Percentiles rank a stretch among this genome's conserved stretches.
Evolutionary conservation across 2,329 filamentous ascomycete species (phyloP).

Genomic region (Neophaeococcomyces mojaviensis): DNA sequence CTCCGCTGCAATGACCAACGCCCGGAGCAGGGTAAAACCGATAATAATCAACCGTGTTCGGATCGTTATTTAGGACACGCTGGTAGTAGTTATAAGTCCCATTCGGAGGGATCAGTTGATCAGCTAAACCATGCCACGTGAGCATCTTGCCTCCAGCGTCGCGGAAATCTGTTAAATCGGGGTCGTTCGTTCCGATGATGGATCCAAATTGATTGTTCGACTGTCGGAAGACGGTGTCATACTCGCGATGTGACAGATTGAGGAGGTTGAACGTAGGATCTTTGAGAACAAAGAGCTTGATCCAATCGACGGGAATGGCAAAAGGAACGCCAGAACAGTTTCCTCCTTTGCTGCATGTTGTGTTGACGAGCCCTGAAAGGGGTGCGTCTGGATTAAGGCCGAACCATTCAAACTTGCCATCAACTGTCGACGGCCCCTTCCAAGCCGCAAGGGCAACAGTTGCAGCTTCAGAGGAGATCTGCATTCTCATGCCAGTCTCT

Average conservation of each 20-base stretch:
- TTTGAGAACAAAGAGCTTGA: slow-evolving; percentile 28
- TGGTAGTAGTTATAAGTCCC: slow-evolving; percentile 33
- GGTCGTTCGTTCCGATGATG: slow-evolving; percentile 31
- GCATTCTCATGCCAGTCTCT: slow-evolving; percentile 15
- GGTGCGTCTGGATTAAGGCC: slow-evolving; percentile 26
- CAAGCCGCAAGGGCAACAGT: slow-evolving; percentile 28
- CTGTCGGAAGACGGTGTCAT: slow-evolving; percentile 9
- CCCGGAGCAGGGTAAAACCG: slow-evolving; percentile 34
- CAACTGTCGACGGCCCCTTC: slow-evolving; percentile 24
- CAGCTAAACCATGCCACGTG: slow-evolving; percentile 36
- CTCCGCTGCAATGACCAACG: slow-evolving; percentile 30
- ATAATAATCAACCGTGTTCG: slow-evolving; percentile 28
- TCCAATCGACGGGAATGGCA: slow-evolving; percentile 28
- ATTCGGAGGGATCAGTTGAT: slow-evolving; percentile 30
- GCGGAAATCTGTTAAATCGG: slow-evolving; percentile 32
- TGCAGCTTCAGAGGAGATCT: slow-evolving; percentile 26
- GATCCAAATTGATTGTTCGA: no score
- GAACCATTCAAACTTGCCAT: slow-evolving; percentile 28
- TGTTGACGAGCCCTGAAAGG: slow-evolving; percentile 25
- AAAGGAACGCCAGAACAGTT: slow-evolving; percentile 46
- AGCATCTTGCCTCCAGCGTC: slow-evolving; percentile 36
- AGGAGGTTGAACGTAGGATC: slow-evolving; percentile 26
- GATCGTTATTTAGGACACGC: slow-evolving; percentile 25
- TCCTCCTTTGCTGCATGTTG: slow-evolving; percentile 17
- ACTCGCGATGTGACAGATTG: slow-evolving; percentile 27